These are phyloP conservation scores for Candida tibetensis DNA, from an alignment of 805 yeast genomes.

Conservation along the genomic window DNA sequence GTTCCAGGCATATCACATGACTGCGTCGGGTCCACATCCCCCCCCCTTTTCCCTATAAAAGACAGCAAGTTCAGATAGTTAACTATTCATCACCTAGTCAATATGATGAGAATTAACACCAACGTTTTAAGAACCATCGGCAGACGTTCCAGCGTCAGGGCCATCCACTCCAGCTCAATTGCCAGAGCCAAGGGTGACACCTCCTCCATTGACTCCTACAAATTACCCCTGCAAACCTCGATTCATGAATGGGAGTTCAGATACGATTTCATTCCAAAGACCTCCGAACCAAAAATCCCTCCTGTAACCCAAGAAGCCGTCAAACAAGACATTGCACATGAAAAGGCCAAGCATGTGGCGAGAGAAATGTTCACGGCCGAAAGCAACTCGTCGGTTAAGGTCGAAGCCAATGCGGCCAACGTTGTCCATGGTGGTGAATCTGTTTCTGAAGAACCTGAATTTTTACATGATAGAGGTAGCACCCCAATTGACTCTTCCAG, in stretches of 20 bases:
- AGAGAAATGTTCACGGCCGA: constrained; percentile 36
- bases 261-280: constrained; percentile 44
- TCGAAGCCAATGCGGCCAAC: constrained; percentile 41
- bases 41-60: background rate
- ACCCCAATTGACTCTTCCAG: constrained; percentile 30
- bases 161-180: constrained; percentile 2
- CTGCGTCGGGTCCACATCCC: background rate
- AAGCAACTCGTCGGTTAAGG: constrained; percentile 34
- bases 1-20: background rate
- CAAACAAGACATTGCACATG: constrained; percentile 46
- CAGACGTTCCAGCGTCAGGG: constrained; percentile 3
- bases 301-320: constrained; percentile 48
- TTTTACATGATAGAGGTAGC: constrained; percentile 36
- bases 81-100: constrained; percentile 10
- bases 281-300: constrained; percentile 40
- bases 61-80: constrained; percentile 5
- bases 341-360: constrained; percentile 36
- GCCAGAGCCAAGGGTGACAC: constrained; percentile 50
- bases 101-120: constrained; percentile 1
- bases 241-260: constrained; percentile 50
- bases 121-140: background rate
- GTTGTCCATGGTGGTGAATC: constrained; percentile 44
- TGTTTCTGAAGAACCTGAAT: constrained; percentile 37
- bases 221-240: constrained; percentile 46
- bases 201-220: constrained; percentile 57